Conservation (phyloP, 306 rosid genomes). For the Pueraria montana region DNA sequence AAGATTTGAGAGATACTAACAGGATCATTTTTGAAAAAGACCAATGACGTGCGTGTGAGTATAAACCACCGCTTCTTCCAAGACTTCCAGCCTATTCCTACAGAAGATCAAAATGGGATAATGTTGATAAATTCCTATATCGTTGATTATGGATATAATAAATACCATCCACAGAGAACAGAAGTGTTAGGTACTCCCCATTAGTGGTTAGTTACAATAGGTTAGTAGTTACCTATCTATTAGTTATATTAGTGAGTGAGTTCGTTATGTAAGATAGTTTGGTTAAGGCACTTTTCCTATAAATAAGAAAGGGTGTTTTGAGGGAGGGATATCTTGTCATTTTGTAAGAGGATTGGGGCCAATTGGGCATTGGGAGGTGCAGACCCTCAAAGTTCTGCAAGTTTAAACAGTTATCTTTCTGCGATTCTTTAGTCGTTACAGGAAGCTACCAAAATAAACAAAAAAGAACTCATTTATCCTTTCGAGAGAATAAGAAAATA, state of each 20-base stretch:
- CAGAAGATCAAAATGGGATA: slow-evolving; percentile 51
- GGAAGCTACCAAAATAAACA: slow-evolving; percentile 22
- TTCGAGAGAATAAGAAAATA: slow-evolving; percentile 8
- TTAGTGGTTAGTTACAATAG: background rate
- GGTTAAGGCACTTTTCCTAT: background rate
- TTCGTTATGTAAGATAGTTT: background rate
- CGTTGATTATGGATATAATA: slow-evolving; percentile 20
- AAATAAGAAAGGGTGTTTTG: background rate
- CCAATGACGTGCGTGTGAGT: slow-evolving; percentile 91
- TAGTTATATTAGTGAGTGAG: background rate
- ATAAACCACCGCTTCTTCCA: slow-evolving; percentile 99
- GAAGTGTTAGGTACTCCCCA: background rate
- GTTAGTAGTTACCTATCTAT: background rate
- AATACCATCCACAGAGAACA: slow-evolving; percentile 18
- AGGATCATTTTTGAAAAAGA: slow-evolving; percentile 96
- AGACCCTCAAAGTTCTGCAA: background rate
- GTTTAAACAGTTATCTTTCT: background rate
- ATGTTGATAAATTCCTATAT: slow-evolving; percentile 27
- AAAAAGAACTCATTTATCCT: background rate
- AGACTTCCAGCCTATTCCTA: slow-evolving; percentile 99
- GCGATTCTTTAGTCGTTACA: background rate
- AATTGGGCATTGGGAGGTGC: background rate
- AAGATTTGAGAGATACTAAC: slow-evolving; percentile 67
- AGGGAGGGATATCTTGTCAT: background rate
- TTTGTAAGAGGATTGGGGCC: background rate